phyloP scores from a whole-genome alignment of 306 rosid genomes.

The Cucurbita ficifolia region DNA sequence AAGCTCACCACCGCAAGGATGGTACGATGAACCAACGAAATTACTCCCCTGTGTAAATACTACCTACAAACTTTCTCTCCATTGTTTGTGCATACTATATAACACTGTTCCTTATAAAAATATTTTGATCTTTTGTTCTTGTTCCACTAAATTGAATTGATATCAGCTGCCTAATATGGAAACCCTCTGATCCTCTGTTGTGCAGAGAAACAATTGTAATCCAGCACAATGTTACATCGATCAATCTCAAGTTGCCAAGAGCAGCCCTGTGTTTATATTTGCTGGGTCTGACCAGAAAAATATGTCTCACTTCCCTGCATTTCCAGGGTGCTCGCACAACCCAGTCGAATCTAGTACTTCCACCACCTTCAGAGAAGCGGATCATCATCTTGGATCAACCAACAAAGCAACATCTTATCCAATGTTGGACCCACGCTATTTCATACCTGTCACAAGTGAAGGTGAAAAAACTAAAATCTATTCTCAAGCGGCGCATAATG shows the following conservation, averaged over 20 bases:
- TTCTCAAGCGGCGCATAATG: slow-evolving; percentile 35
- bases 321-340: slow-evolving; percentile 28
- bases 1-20: slow-evolving; percentile 51
- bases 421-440: slow-evolving; percentile 34
- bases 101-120: not conserved
- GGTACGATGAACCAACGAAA: slow-evolving; percentile 57
- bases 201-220: slow-evolving; percentile 49
- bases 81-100: not conserved
- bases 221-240: slow-evolving; percentile 39
- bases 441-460: slow-evolving; percentile 25
- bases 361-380: slow-evolving; percentile 35
- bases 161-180: not conserved
- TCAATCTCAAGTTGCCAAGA: slow-evolving; percentile 35
- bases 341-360: slow-evolving; percentile 38
- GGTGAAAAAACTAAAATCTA: slow-evolving; percentile 32
- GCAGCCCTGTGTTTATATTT: slow-evolving; percentile 42
- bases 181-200: not conserved
- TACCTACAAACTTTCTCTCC: slow-evolving; percentile 1
- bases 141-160: not conserved
- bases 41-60: slow-evolving; percentile 57
- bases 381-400: slow-evolving; percentile 34
- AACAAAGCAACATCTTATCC: slow-evolving; percentile 39
- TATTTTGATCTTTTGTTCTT: not conserved
- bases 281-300: slow-evolving; percentile 49
- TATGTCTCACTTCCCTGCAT: slow-evolving; percentile 20